Evolutionary conservation across 108 stramenopile species (phyloP).

Genomic region (Aureococcus anophagefferens): DNA sequence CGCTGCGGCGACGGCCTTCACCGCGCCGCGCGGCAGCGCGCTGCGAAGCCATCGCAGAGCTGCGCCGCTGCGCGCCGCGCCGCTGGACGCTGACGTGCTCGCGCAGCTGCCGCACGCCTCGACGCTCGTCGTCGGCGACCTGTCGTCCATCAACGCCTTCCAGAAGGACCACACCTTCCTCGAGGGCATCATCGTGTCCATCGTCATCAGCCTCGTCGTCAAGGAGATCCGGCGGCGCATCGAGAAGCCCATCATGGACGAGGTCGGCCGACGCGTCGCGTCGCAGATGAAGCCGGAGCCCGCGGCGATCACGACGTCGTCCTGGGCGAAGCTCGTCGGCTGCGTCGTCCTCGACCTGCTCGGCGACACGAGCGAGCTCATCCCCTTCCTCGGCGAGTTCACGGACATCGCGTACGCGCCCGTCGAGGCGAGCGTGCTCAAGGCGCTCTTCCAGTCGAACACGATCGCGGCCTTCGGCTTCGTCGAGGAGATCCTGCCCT

Average conservation of each 20-base stretch:
- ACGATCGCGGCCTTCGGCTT: slow-evolving; percentile 5
- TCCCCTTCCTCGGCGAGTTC: not conserved
- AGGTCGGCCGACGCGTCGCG: not conserved
- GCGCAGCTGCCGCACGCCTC: no score
- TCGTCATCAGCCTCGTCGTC: no score
- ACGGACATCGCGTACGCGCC: not conserved
- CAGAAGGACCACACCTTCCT: no score
- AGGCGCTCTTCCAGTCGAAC: not conserved
- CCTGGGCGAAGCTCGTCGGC: not conserved
- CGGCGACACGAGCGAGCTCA: not conserved
- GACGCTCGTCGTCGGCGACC: no score
- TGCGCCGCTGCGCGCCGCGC: no score
- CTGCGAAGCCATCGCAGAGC: no score
- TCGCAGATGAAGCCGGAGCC: not conserved
- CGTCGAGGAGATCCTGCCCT: slow-evolving; percentile 6
- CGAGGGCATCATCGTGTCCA: no score
- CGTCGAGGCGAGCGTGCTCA: not conserved
- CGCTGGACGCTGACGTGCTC: no score
- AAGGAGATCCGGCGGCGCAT: not conserved
- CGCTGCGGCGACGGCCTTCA: no score
- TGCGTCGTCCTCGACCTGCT: not conserved
- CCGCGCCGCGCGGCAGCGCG: no score
- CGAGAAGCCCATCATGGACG: not conserved
- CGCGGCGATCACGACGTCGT: not conserved
- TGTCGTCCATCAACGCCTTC: no score